Conservation (phyloP, 352 stramenopile genomes). For the Globisporangium parvum region DNA sequence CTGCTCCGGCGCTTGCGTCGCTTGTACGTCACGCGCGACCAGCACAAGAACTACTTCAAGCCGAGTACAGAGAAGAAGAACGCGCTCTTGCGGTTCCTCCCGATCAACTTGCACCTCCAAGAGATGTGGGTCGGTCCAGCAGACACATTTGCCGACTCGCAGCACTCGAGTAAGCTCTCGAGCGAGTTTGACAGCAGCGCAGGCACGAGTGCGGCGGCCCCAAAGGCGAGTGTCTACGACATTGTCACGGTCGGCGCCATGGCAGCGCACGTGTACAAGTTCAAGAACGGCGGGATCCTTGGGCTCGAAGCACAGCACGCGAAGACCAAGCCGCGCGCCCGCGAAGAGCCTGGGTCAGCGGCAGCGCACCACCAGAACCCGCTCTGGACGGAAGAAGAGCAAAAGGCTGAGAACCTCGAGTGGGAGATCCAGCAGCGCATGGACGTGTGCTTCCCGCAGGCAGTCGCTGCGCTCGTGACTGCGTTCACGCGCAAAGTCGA, state of each 20-base stretch:
- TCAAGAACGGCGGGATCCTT: conserved; percentile 81
- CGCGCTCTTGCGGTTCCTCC: conserved; percentile 63
- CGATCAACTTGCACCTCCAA: conserved; percentile 82
- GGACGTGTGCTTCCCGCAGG: conserved; percentile 81
- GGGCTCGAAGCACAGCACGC: conserved; percentile 62
- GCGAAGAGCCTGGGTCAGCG: conserved; percentile 34
- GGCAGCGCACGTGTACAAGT: conserved; percentile 85
- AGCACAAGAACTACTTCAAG: conserved; percentile 83
- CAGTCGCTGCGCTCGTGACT: conserved; percentile 71
- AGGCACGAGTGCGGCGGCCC: conserved; percentile 5
- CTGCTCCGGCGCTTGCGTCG: conserved; percentile 55
- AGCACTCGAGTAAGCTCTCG: conserved; percentile 21
- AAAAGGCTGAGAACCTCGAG: conserved; percentile 71
- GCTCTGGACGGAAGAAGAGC: conserved; percentile 78
- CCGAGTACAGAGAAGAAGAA: conserved; percentile 85
- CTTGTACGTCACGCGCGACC: conserved; percentile 62
- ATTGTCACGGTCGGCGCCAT: conserved; percentile 85
- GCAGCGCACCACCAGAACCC: conserved; percentile 55
- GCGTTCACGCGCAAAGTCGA: conserved; percentile 79
- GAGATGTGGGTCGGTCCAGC: conserved; percentile 81
- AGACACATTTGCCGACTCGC: conserved; percentile 31
- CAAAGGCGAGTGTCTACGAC: conserved; percentile 46
- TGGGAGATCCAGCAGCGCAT: conserved; percentile 78
- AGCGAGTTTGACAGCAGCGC: conserved; percentile 18
- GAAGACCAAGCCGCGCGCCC: conserved; percentile 63